Percentiles rank a stretch among this genome's conserved stretches.
Evolutionary conservation across 2,329 filamentous ascomycete species (phyloP).

Genomic region (Ceratocystis smalleyi): DNA sequence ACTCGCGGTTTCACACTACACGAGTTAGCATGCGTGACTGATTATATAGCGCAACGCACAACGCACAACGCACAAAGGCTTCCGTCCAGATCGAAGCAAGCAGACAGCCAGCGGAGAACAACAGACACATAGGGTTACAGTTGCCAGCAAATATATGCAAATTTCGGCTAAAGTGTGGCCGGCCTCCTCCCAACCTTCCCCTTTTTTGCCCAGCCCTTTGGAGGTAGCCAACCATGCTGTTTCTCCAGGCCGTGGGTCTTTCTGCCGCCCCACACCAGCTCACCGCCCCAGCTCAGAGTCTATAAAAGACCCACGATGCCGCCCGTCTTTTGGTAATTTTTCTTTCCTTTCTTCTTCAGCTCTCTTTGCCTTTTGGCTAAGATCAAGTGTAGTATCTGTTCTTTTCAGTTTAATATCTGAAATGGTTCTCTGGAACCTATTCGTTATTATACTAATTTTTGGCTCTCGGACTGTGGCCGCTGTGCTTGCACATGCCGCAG

Average conservation of each 20-base stretch:
- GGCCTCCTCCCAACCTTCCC: neutral
- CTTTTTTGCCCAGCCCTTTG: neutral
- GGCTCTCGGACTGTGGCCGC: conserved; percentile 15
- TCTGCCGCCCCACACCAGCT: neutral
- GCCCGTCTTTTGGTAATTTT: conserved; percentile 8
- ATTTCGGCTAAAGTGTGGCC: neutral
- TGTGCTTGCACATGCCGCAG: conserved; percentile 17
- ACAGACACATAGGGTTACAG: neutral
- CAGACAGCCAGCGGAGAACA: neutral
- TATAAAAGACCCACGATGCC: conserved; percentile 9
- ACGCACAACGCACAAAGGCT: no score
- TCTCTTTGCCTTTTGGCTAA: conserved; percentile 45
- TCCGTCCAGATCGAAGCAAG: neutral
- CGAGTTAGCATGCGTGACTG: neutral
- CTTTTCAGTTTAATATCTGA: conserved; percentile 96
- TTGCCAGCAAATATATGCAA: neutral
- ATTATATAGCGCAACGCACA: no score
- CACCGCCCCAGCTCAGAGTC: neutral
- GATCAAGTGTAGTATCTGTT: conserved; percentile 96
- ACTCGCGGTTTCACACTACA: neutral
- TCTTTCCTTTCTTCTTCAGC: conserved; percentile 17
- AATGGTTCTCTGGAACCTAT: conserved; percentile 58
- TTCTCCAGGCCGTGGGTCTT: neutral
- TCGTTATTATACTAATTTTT: conserved; percentile 71
- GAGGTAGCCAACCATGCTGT: neutral